Evolutionary conservation across 768 basidiomycete genomes (phyloP).

Genomic region (Boletus rubescentipes): DNA sequence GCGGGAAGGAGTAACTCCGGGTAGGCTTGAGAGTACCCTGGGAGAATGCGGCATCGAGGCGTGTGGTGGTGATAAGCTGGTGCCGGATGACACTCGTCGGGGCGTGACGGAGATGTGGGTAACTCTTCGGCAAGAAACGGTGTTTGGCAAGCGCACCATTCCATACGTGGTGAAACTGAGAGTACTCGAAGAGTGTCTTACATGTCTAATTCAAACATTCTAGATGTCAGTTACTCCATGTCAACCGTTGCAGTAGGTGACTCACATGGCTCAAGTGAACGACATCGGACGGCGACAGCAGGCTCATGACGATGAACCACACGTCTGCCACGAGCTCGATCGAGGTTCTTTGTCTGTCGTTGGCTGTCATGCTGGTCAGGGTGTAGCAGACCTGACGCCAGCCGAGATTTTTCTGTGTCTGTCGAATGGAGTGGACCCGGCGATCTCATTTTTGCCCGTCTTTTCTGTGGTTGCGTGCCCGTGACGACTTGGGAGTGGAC

Average conservation of each 20-base stretch:
- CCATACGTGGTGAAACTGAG: constrained; percentile 29
- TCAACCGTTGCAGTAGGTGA: not conserved
- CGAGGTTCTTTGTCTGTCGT: not conserved
- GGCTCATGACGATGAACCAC: constrained; percentile 31
- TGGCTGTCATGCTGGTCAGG: constrained; percentile 1
- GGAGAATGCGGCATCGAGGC: constrained; percentile 24
- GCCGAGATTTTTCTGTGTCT: not conserved
- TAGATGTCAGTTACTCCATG: not conserved
- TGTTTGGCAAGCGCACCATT: constrained; percentile 21
- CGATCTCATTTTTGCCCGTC: constrained; percentile 9
- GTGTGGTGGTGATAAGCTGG: constrained; percentile 24
- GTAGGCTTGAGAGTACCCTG: constrained; percentile 12
- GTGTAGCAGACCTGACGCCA: not conserved
- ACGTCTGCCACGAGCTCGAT: constrained; percentile 26
- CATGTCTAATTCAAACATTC: constrained; percentile 19
- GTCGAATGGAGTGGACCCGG: not conserved
- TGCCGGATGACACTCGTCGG: constrained; percentile 20
- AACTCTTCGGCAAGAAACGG: constrained; percentile 23
- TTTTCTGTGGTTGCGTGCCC: not conserved
- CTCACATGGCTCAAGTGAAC: constrained; percentile 28
- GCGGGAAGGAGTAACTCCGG: constrained; percentile 27
- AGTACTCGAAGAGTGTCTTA: constrained; percentile 23
- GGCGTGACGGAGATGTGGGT: constrained; percentile 25
- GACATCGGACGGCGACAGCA: constrained; percentile 27
- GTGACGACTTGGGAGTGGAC: constrained; percentile 1